Evolutionary conservation across 1,284 basidiomycete genomes (phyloP).

Genomic region (Irpex sp.): DNA sequence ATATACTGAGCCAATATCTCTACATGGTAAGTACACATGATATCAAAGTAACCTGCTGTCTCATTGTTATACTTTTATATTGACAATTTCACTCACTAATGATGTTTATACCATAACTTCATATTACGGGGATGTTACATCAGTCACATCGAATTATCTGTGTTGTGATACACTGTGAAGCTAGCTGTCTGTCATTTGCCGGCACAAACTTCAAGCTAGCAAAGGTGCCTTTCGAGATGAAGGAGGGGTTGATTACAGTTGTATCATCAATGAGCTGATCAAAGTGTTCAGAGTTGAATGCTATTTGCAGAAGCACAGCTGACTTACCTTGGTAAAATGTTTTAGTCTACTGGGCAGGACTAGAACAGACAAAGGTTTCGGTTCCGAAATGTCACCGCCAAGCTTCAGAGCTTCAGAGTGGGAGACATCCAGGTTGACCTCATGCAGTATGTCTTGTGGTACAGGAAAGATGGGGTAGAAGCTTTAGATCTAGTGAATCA

Average conservation of each 20-base stretch:
- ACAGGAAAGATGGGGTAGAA: slow-evolving; percentile 96
- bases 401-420: slow-evolving; percentile 56
- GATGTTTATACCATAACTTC: too few species aligned
- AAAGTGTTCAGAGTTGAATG: not conserved
- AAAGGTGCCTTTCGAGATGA: slow-evolving; percentile 52
- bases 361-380: slow-evolving; percentile 72
- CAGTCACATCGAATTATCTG: not conserved
- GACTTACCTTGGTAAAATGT: slow-evolving; percentile 74
- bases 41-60: too few species aligned
- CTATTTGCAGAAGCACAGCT: slow-evolving; percentile 6
- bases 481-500: slow-evolving; percentile 31
- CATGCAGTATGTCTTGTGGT: slow-evolving; percentile 64
- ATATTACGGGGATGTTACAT: not conserved
- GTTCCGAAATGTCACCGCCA: slow-evolving; percentile 26
- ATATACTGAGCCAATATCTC: too few species aligned
- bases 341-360: slow-evolving; percentile 82
- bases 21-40: too few species aligned
- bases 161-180: not conserved
- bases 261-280: slow-evolving; percentile 61
- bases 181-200: slow-evolving; percentile 22
- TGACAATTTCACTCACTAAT: too few species aligned
- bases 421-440: slow-evolving; percentile 84
- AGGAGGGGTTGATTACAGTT: slow-evolving; percentile 68
- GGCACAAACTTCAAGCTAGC: slow-evolving; percentile 30
- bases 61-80: too few species aligned